Conservation (phyloP, 164 flowering plant genomes). For the Liquidambar formosana region DNA sequence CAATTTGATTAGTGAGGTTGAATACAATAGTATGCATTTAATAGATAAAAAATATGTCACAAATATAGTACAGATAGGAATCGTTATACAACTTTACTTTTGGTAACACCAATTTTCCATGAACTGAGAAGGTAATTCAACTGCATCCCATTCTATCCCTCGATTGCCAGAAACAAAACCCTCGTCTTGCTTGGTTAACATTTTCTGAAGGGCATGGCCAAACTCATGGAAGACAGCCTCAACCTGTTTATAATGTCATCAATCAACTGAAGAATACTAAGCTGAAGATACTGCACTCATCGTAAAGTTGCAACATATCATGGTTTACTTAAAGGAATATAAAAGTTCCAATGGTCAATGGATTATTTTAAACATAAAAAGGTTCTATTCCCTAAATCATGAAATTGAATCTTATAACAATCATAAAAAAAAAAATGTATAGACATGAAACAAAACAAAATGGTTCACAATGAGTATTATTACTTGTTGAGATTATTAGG, state of each 20-base stretch:
- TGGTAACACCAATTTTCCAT: conserved; percentile 99
- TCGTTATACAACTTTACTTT: conserved; percentile 44
- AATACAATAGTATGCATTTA: too few relatives aligned
- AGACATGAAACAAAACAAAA: neutral
- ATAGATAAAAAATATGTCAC: too few relatives aligned
- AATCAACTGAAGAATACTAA: neutral
- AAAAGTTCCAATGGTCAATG: too few relatives aligned
- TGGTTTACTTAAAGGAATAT: too few relatives aligned
- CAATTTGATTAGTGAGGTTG: too few relatives aligned
- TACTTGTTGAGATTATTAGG: neutral
- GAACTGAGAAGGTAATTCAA: conserved; percentile 94
- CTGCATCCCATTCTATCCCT: conserved; percentile 98
- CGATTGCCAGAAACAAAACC: conserved; percentile 92
- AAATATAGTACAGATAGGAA: too few relatives aligned
- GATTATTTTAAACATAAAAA: too few relatives aligned
- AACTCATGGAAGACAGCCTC: conserved; percentile 98
- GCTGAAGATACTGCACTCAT: neutral
- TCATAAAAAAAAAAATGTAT: neutral
- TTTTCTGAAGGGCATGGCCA: conserved; percentile 97
- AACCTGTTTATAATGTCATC: conserved; percentile 49
- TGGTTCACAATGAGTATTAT: neutral
- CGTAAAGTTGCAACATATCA: too few relatives aligned
- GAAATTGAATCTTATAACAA: neutral
- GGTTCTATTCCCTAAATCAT: too few relatives aligned
- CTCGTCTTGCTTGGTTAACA: conserved; percentile 95